Percentiles rank a stretch among this genome's conserved stretches.
These are phyloP conservation scores for Flaveria brownii DNA, from an alignment of 129 eudicot genomes.

Conservation along the genomic window DNA sequence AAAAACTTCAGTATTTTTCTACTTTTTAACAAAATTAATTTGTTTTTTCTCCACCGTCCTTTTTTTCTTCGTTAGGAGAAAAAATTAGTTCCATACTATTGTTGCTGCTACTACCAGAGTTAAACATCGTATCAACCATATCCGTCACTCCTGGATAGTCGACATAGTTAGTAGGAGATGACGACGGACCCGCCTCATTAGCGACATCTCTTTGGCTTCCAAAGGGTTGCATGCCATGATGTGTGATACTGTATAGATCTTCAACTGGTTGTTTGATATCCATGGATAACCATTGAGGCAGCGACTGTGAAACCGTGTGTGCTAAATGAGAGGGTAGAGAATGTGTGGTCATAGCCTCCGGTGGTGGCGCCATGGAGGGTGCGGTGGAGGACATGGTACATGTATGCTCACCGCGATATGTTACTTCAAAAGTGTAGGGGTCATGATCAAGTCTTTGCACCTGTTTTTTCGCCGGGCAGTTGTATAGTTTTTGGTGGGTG, in stretches of 20 bases:
- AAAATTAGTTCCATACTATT: conserved; percentile 82
- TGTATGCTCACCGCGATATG: conserved; percentile 70
- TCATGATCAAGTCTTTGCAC: conserved; percentile 81
- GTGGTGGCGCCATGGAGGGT: conserved; percentile 54
- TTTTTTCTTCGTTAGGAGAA: conserved; percentile 51
- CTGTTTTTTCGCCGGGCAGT: conserved; percentile 89
- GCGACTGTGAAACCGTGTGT: conserved; percentile 24
- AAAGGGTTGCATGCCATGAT: conserved; percentile 24
- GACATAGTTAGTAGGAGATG: conserved; percentile 38
- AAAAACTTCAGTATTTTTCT: background rate
- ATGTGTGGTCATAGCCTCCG: conserved; percentile 24
- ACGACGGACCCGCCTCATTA: conserved; percentile 45
- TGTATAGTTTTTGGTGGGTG: conserved; percentile 78
- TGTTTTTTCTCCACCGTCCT: conserved; percentile 35
- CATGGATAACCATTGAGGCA: conserved; percentile 57
- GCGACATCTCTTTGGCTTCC: conserved; percentile 14
- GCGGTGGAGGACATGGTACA: conserved; percentile 77
- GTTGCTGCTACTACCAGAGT: conserved; percentile 70
- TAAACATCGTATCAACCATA: conserved; percentile 65
- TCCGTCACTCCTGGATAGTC: conserved; percentile 61
- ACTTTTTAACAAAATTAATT: background rate
- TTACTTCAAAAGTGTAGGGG: conserved; percentile 61
- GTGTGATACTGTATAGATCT: conserved; percentile 21
- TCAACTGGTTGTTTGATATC: conserved; percentile 37
- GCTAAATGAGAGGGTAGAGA: conserved; percentile 27